phyloP scores from a whole-genome alignment of 2,329 filamentous ascomycete species.

The Hypoxylon sp. region DNA sequence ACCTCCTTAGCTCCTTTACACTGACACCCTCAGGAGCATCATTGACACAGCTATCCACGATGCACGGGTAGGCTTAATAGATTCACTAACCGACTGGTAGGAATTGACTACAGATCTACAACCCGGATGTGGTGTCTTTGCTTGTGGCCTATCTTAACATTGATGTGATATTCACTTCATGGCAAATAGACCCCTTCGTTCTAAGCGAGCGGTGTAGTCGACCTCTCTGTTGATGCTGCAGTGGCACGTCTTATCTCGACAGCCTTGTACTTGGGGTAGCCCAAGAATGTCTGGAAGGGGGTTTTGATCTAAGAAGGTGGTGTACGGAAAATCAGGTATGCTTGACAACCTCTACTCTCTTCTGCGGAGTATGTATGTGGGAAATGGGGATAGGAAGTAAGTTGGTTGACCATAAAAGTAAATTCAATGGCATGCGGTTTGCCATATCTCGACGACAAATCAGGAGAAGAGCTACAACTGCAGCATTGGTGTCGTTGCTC shows the following conservation, averaged over 20 bases:
- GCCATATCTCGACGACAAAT: background rate
- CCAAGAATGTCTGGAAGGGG: background rate
- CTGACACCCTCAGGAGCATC: background rate
- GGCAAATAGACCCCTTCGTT: background rate
- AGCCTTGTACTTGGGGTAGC: background rate
- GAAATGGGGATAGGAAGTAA: background rate
- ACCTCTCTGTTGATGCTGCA: background rate
- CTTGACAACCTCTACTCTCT: background rate
- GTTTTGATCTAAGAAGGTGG: background rate
- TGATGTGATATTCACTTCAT: background rate
- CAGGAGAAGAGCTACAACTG: background rate
- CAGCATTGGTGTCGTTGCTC: background rate
- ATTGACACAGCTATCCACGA: background rate
- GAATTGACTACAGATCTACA: background rate
- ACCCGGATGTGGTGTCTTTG: background rate
- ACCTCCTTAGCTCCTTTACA: too few species aligned
- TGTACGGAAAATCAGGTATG: background rate
- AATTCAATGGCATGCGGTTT: background rate
- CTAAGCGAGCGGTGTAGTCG: background rate
- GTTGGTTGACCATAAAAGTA: background rate
- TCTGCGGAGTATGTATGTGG: background rate
- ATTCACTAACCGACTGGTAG: background rate
- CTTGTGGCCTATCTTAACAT: background rate
- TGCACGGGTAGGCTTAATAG: background rate
- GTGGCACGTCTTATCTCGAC: background rate